Conservation (phyloP, 306 rosid species). For the Vicia villosa region DNA sequence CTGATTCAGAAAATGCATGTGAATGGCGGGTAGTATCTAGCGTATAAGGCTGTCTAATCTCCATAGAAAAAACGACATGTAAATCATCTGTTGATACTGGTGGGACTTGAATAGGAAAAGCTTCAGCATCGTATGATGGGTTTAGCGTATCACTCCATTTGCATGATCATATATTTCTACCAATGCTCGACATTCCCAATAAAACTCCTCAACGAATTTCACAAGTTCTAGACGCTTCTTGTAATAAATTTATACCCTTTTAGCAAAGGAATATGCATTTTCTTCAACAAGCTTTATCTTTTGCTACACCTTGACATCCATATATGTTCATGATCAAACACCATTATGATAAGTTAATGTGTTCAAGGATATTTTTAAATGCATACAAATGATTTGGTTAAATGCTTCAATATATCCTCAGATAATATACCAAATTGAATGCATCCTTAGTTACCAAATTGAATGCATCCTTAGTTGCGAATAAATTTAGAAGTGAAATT, state of each 20-base stretch:
- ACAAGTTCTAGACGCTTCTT: slow-evolving; percentile 95
- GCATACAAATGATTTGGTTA: not conserved
- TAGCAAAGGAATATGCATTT: slow-evolving; percentile 98
- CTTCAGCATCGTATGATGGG: slow-evolving; percentile 98
- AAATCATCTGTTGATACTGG: slow-evolving; percentile 57
- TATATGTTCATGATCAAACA: slow-evolving; percentile 50
- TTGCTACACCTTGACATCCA: slow-evolving; percentile 88
- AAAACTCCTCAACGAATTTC: slow-evolving; percentile 97
- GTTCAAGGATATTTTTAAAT: too few species aligned
- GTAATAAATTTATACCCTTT: slow-evolving; percentile 98
- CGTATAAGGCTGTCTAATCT: slow-evolving; percentile 57
- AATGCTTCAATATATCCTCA: not conserved
- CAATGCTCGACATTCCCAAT: slow-evolving; percentile 92
- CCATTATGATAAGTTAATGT: slow-evolving; percentile 17
- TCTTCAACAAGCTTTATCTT: slow-evolving; percentile 96
- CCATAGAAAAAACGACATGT: slow-evolving; percentile 47
- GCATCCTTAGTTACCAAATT: too few species aligned
- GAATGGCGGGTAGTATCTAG: slow-evolving; percentile 49
- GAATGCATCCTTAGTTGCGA: not conserved
- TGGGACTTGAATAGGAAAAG: slow-evolving; percentile 92
- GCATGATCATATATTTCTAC: slow-evolving; percentile 98
- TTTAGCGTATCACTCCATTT: slow-evolving; percentile 89
- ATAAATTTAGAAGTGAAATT: not conserved
- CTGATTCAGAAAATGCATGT: slow-evolving; percentile 51
- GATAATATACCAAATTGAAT: not conserved